Evolutionary conservation across 805 yeast genomes (phyloP).

Genomic region (Wickerhamiella shivajii): DNA sequence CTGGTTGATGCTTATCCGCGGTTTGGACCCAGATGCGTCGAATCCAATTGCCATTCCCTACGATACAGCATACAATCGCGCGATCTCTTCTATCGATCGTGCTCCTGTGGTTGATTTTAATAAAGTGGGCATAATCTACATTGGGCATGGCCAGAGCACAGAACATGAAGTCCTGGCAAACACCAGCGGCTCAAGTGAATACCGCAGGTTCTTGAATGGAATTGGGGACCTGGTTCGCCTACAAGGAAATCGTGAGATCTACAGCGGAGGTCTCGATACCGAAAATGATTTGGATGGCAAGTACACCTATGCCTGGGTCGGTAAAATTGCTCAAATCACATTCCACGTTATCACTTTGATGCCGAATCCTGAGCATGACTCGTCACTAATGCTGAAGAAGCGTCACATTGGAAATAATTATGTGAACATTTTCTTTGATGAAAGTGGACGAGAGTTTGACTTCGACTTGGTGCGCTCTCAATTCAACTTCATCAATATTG

Average conservation of each 20-base stretch:
- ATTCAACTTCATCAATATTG: slow-evolving; percentile 71
- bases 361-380: slow-evolving; percentile 40
- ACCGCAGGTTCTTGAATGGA: slow-evolving; percentile 41
- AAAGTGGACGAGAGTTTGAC: slow-evolving; percentile 50
- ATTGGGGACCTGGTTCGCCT: slow-evolving; percentile 51
- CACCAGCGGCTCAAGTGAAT: slow-evolving; percentile 44
- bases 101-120: slow-evolving; percentile 67
- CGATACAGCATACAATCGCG: slow-evolving; percentile 34
- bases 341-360: slow-evolving; percentile 74
- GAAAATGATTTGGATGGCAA: slow-evolving; percentile 60
- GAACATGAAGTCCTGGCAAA: slow-evolving; percentile 57
- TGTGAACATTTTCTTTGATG: slow-evolving; percentile 71
- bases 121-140: slow-evolving; percentile 64
- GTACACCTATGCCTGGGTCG: slow-evolving; percentile 57
- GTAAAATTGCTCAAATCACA: slow-evolving; percentile 53
- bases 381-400: slow-evolving; percentile 42
- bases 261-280: slow-evolving; percentile 69
- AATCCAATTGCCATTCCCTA: slow-evolving; percentile 32
- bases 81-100: slow-evolving; percentile 50
- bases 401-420: slow-evolving; percentile 77
- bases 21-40: slow-evolving; percentile 3
- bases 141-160: slow-evolving; percentile 47
- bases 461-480: slow-evolving; percentile 62
- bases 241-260: slow-evolving; percentile 37
- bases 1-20: slow-evolving; percentile 8